Conservation (phyloP, 768 basidiomycete genomes). For the Pleurotus platypus region DNA sequence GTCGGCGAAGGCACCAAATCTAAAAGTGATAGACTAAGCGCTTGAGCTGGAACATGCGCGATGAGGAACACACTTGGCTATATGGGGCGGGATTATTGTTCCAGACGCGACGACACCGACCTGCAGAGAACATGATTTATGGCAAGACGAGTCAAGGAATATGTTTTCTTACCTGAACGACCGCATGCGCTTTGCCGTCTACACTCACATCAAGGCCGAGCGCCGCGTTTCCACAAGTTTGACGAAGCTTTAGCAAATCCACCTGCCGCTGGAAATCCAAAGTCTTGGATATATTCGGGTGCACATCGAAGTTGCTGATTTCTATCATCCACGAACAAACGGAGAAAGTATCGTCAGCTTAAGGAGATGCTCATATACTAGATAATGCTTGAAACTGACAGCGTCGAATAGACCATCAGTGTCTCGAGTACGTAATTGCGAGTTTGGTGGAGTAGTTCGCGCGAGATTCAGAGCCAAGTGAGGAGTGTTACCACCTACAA, state of each 20-base stretch:
- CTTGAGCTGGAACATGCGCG: no score
- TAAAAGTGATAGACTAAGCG: neutral
- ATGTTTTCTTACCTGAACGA: neutral
- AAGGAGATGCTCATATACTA: no score
- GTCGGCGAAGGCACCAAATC: slow-evolving; percentile 2
- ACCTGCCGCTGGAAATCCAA: slow-evolving; percentile 3
- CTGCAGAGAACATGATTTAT: neutral
- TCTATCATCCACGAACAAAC: neutral
- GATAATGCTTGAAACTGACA: neutral
- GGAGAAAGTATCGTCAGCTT: no score
- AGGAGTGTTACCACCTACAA: neutral
- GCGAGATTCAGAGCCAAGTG: neutral
- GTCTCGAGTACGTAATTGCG: neutral
- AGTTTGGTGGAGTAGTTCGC: neutral
- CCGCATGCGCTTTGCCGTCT: slow-evolving; percentile 2
- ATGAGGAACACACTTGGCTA: neutral
- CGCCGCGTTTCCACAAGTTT: neutral
- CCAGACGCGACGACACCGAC: neutral
- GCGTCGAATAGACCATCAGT: neutral
- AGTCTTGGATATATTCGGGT: neutral
- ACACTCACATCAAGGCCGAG: neutral
- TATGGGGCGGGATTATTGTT: neutral
- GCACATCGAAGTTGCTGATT: neutral
- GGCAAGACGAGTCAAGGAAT: no score
- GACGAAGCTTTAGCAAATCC: neutral